Percentiles rank a stretch among this genome's conserved stretches.
These are phyloP conservation scores for Cinnamomum chago DNA, from an alignment of 164 flowering plant genomes.

Conservation along the genomic window DNA sequence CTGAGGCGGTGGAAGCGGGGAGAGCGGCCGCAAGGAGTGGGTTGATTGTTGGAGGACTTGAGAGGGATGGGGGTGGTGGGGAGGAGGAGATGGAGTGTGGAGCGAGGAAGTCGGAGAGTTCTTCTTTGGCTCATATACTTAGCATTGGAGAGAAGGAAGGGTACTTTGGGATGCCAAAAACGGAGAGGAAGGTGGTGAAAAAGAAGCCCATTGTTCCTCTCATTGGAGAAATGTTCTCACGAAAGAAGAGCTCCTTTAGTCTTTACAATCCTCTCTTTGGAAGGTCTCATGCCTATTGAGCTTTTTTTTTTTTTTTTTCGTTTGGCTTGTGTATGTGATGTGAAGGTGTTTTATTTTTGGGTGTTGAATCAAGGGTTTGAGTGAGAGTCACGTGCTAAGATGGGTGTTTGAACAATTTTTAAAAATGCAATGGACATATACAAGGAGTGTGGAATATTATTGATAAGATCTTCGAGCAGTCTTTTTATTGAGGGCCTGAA, in stretches of 20 bases:
- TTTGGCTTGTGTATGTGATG: too few species aligned
- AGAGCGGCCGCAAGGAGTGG: slow-evolving; percentile 14
- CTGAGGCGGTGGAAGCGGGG: slow-evolving; percentile 49
- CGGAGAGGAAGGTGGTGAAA: slow-evolving; percentile 31
- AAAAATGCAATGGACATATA: too few species aligned
- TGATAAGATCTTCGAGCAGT: too few species aligned
- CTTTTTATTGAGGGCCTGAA: too few species aligned
- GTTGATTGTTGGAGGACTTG: background rate
- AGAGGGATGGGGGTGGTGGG: slow-evolving; percentile 6
- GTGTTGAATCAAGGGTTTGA: too few species aligned
- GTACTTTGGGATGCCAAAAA: slow-evolving; percentile 21
- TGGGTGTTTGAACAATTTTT: too few species aligned
- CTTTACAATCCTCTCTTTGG: slow-evolving; percentile 26
- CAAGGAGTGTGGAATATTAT: too few species aligned
- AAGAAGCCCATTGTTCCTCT: slow-evolving; percentile 79
- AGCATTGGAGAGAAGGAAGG: slow-evolving; percentile 27
- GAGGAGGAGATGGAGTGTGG: slow-evolving; percentile 12
- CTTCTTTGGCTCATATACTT: slow-evolving; percentile 44
- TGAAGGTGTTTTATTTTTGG: too few species aligned
- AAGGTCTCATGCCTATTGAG: slow-evolving; percentile 9
- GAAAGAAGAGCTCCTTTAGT: slow-evolving; percentile 33
- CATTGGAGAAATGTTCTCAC: slow-evolving; percentile 46
- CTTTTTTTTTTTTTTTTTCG: too few species aligned
- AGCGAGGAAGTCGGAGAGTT: slow-evolving; percentile 23
- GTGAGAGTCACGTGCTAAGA: too few species aligned